Evolutionary conservation across 108 stramenopile species (phyloP), one percentile per base, ranked within the genome.

Genomic region (Conticribra weissflogii): DNA sequence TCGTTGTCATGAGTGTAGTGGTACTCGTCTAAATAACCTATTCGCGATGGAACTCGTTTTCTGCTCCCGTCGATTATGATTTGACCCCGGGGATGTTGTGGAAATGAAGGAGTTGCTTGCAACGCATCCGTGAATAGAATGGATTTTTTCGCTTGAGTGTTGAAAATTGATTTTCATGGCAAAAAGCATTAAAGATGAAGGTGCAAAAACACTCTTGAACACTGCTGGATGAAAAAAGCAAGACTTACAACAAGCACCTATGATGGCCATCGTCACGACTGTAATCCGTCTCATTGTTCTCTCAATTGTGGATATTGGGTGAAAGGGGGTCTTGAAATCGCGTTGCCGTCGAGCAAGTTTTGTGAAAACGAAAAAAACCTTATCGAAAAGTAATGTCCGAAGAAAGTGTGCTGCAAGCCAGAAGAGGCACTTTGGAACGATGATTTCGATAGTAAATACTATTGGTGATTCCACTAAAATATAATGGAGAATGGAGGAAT

Each of bases 181-280:
- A 44, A 9, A 3, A 49, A 34, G 23, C 3, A 44, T 47, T n/a
- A n/a, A n/a, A 7, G 31, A 59, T 27, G 32, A 33, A 47, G 21
- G 29, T 17, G 41, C 17, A 7, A 50, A 49, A 0, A 23, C 3
- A 59, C 18, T 19, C 23, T 2, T 34, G n/a, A 29, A 69, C 34
- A 14, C 14, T 15, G 2, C 60, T 19, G 23, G 29, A 50, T 19
- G 21, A 4, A 27, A 63, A 1, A 18, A 3, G 30, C 25, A 47
- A 0, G 16, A 68, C 67, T 68, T 68, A 68, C 67, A 57, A 18
- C 56, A 68, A 22, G 57, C 56, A 68, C 67, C 29, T 23, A 68
- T 34, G 19, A 68, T 9, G 8, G 47, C 67, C 18, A 31, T 45
- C 30, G 67, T 45, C 24, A 57, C 24, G 19, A 24, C 55, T 18